Base-by-base conservation (phyloP, 148 eudicot genomes). In the Vaccinium corymbosum region DNA sequence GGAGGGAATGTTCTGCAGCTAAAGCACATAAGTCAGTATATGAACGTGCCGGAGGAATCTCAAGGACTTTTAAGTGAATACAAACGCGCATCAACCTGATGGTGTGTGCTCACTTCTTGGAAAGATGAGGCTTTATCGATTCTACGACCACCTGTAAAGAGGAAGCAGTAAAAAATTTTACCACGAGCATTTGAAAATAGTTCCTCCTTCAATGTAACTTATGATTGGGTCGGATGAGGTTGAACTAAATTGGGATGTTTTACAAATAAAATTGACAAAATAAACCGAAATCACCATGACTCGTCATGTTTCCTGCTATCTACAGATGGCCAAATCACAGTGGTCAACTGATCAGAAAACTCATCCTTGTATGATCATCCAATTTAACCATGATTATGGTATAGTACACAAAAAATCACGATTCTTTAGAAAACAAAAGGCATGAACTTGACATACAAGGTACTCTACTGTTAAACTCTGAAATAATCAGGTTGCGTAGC, bases 101-200 rank as follows among this genome's bases (percentile, higher is more conserved):
- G 3, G 70, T 88, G 85, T 91, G 90, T 91, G 84, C 85, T 92
- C 53, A 76, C 38, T 72, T 72, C 17, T 72, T 72, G 22, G 76
- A 10, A 17, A 93, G 95, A 89, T 90, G 88, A 82, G 96, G 92
- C 89, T 91, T 96, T 81, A 93, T 88, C 3, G 93, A 92, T 86
- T 94, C 98, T 62, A 96, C 93, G 68, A 96, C 98, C 82, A 96
- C 98, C 95, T 96, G 97, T 80, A 82, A 46, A 73, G 46, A 57
- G 76, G 76, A 72, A 72, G 20, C n/a, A 38, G 20, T 72, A 42
- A 42, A 50, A 42, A 74, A 48, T n/a, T 8, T 12, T 68, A 68
- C 38, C 7, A 42, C 6, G 46, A 42, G 46, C 46, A 42, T 42
- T 42, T 42, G 6, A 42, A 42, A 42, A 42, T 42, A 42, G 46